A percentile compares a stretch with the other conserved stretches of the same genome.
Evolutionary conservation across 768 basidiomycete genomes (phyloP).

Genomic region (Rhodotorula toruloides): DNA sequence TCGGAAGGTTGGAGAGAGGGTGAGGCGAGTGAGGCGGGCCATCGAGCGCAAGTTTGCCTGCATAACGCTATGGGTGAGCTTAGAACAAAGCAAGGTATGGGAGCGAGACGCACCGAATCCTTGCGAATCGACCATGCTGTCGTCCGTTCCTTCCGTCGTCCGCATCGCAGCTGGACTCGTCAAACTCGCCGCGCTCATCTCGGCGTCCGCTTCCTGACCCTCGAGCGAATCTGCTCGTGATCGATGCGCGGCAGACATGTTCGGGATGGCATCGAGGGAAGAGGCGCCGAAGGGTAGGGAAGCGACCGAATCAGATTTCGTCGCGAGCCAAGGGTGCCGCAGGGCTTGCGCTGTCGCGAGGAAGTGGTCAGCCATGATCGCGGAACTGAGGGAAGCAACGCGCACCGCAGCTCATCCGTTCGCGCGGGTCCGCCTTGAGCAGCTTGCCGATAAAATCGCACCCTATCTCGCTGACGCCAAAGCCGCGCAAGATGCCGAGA

Average conservation of each 20-base stretch:
- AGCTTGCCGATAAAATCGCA: slow-evolving; percentile 63
- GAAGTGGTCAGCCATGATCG: background rate
- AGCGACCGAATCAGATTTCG: background rate
- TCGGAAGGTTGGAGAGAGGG: too few species aligned
- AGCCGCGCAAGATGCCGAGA: slow-evolving; percentile 53
- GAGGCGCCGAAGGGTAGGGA: background rate
- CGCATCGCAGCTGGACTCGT: slow-evolving; percentile 2
- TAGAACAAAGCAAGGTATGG: background rate
- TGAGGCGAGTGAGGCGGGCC: background rate
- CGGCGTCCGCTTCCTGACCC: too few species aligned
- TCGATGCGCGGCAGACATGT: too few species aligned
- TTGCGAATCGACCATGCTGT: slow-evolving; percentile 30
- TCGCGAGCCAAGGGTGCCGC: slow-evolving; percentile 67
- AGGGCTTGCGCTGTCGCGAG: slow-evolving; percentile 53
- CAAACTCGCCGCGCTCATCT: background rate
- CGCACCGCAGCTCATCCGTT: slow-evolving; percentile 62
- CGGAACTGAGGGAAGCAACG: background rate
- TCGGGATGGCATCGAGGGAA: background rate
- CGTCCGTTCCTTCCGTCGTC: slow-evolving; percentile 3
- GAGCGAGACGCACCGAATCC: slow-evolving; percentile 11
- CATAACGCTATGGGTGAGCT: background rate
- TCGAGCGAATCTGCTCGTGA: background rate
- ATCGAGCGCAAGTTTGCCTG: background rate
- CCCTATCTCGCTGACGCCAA: slow-evolving; percentile 54
- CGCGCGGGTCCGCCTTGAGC: slow-evolving; percentile 59